These are phyloP conservation scores for Musa troglodytarum DNA, from an alignment of 176 grass and related monocot genomes.

Conservation along the genomic window DNA sequence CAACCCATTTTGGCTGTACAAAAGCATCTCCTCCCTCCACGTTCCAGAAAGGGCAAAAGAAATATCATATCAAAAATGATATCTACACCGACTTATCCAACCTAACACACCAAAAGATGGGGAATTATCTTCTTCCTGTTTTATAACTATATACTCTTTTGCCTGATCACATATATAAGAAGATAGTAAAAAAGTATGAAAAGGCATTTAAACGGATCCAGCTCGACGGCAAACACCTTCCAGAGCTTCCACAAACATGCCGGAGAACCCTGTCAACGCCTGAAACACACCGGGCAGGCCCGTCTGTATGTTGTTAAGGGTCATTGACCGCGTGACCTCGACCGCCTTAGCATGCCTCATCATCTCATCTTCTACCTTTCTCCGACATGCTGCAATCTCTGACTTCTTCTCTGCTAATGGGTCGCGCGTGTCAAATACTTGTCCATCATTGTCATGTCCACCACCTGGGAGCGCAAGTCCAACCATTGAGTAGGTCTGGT, in stretches of 20 bases:
- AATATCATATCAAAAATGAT: conserved; percentile 26
- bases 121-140: conserved; percentile 28
- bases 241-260: conserved; percentile 6
- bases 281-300: conserved; percentile 92
- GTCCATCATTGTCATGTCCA: background rate
- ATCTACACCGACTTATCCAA: conserved; percentile 16
- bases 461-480: conserved; percentile 40
- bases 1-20: conserved; percentile 34
- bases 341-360: conserved; percentile 12
- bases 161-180: conserved; percentile 25
- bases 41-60: conserved; percentile 22
- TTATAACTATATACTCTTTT: conserved; percentile 30
- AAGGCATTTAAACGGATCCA: background rate
- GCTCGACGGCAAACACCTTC: conserved; percentile 22
- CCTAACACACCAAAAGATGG: conserved; percentile 25
- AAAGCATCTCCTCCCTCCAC: conserved; percentile 22
- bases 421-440: conserved; percentile 11
- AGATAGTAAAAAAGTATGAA: background rate
- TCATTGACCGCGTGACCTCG: conserved; percentile 20
- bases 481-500: conserved; percentile 92
- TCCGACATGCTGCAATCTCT: conserved; percentile 7
- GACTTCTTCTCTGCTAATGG: conserved; percentile 21
- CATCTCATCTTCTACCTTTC: conserved; percentile 21
- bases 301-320: conserved; percentile 43
- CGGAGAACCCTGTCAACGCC: conserved; percentile 10